These are phyloP conservation scores for Lachnum nothofagi DNA, from an alignment of 2,329 filamentous ascomycete genomes.

Conservation along the genomic window DNA sequence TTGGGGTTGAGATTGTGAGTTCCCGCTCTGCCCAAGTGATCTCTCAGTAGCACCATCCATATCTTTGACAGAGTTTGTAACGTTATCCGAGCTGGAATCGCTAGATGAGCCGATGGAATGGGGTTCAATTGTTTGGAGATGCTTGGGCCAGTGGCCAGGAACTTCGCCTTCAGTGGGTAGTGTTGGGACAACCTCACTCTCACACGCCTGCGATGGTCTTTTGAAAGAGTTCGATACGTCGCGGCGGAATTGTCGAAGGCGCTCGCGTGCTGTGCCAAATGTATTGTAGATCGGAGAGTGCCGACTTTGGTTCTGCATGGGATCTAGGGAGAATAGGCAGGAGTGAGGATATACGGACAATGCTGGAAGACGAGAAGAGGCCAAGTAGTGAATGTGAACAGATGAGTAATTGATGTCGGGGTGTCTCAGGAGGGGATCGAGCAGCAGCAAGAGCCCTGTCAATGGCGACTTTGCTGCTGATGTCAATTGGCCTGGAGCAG, in stretches of 20 bases:
- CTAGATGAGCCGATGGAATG: not conserved
- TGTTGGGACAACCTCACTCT: slow-evolving; percentile 6
- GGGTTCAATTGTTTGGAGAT: not conserved
- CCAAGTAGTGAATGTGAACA: not conserved
- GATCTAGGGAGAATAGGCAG: not conserved
- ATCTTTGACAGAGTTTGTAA: slow-evolving; percentile 3
- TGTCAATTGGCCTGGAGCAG: too few species aligned
- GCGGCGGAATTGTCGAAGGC: slow-evolving; percentile 19
- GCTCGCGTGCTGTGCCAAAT: slow-evolving; percentile 13
- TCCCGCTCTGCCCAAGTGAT: slow-evolving; percentile 17
- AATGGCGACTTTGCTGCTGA: too few species aligned
- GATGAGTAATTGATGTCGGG: not conserved
- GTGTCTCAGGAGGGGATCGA: not conserved
- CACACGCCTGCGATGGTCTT: slow-evolving; percentile 6
- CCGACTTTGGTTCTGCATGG: slow-evolving; percentile 15
- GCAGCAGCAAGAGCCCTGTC: too few species aligned
- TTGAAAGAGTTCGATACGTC: slow-evolving; percentile 18
- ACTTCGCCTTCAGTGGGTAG: not conserved
- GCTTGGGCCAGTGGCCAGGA: slow-evolving; percentile 8
- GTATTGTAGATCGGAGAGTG: slow-evolving; percentile 11
- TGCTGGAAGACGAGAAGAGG: not conserved
- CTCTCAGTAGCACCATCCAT: slow-evolving; percentile 31
- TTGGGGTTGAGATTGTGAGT: slow-evolving; percentile 14
- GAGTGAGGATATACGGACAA: not conserved
- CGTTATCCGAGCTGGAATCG: slow-evolving; percentile 4